phyloP scores from a whole-genome alignment of 2,329 filamentous ascomycete genomes.

The Pezicula rhizophila region DNA sequence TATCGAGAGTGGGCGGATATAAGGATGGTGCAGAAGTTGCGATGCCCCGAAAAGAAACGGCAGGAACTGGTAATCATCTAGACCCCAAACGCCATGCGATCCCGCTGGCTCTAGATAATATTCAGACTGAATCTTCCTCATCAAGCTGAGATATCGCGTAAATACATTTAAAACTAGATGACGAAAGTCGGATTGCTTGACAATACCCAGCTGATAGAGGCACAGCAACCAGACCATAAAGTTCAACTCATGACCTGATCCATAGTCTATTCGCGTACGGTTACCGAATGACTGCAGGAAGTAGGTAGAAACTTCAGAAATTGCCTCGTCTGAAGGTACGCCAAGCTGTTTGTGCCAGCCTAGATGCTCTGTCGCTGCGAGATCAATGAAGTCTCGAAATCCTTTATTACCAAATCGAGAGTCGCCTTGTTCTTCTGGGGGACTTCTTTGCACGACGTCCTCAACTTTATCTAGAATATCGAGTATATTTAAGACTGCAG shows the following conservation, averaged over 20 bases:
- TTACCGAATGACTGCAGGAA: constrained; percentile 82
- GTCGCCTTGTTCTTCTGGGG: constrained; percentile 78
- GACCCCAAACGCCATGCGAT: constrained; percentile 94
- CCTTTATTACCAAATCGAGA: constrained; percentile 93
- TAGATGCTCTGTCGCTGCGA: constrained; percentile 45
- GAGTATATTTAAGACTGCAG: constrained; percentile 57
- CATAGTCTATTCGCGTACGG: constrained; percentile 84
- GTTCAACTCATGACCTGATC: constrained; percentile 94
- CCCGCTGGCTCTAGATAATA: constrained; percentile 97
- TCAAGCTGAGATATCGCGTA: constrained; percentile 72
- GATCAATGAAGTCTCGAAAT: constrained; percentile 76
- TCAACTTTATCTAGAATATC: constrained; percentile 65
- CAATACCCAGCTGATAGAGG: constrained; percentile 69
- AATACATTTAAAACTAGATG: constrained; percentile 74
- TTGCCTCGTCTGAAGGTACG: constrained; percentile 43
- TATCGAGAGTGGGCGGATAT: constrained; percentile 71
- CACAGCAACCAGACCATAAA: constrained; percentile 97
- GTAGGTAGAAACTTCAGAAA: constrained; percentile 72
- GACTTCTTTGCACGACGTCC: constrained; percentile 59
- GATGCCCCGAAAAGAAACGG: constrained; percentile 93
- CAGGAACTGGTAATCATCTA: constrained; percentile 96
- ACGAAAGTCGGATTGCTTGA: constrained; percentile 63
- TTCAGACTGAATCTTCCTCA: constrained; percentile 81
- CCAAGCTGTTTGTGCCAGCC: constrained; percentile 61
- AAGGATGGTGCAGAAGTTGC: constrained; percentile 80